Base-by-base conservation (phyloP, 139 green algal genomes). In the Monoraphidium neglectum region DNA sequence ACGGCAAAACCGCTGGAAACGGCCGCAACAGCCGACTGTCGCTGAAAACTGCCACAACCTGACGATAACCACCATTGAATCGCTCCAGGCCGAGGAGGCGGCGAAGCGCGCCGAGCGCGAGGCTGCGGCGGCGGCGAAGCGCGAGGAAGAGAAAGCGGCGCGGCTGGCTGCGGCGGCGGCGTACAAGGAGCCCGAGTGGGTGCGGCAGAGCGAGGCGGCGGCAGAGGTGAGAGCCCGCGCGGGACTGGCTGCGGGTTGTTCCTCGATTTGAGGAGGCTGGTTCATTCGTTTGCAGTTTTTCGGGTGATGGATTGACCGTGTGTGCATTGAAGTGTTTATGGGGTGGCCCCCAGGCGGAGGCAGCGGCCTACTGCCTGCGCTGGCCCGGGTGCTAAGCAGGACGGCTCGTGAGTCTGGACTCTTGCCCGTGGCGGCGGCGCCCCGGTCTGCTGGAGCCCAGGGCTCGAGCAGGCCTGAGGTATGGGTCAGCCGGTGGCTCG, bases 151-250 rank as follows among this genome's bases (percentile, higher is more conserved):
- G 66, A 74, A 81, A 43, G 83, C 86, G 74, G 76, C 72, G 79
- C 80, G 87, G 15, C 72, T 89, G 62, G 74, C 78, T 1, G 30
- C 36, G n/a, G 86, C 83, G 26, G 79, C 78, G 5, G 54, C 72
- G 46, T 86, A 91, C 59, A 59, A 84, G 63, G 86, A 89, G 36
- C 77, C 81, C 2, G 81, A 87, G 30, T 88, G 81, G 83, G 82
- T 87, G 23, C 51, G 51, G 4, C 74, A 61, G 23, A 83, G 73
- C 67, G 81, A 87, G 51, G 64, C 68, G 38, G 77, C 46, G 56
- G 65, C 51, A 35, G 43, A 65, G 61, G 69, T 66, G 69, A 30
- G 65, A 3, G 13, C 18, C 10, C 8, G 13, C 18, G 57, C 10
- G 24, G 8, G 57, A 24, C 18, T 16, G 10, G 57, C 13, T 15